These are phyloP conservation scores for Thelephora terrestris DNA, from an alignment of 1,284 basidiomycete genomes.

Conservation along the genomic window DNA sequence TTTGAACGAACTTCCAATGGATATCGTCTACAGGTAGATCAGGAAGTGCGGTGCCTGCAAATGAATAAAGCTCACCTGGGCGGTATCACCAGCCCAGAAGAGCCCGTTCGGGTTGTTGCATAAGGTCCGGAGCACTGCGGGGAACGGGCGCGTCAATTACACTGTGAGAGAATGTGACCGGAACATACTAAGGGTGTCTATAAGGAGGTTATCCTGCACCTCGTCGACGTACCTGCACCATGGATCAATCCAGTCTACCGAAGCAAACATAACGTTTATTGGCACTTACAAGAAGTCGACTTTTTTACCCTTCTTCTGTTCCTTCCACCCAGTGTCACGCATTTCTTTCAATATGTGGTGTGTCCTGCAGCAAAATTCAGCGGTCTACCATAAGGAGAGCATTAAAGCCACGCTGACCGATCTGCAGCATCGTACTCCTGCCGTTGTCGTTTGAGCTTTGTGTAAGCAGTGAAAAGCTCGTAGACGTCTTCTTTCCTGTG, in stretches of 20 bases:
- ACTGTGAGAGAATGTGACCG: neutral
- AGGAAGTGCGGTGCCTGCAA: neutral
- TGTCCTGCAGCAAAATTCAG: constrained; percentile 25
- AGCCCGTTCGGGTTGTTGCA: constrained; percentile 57
- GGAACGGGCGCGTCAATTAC: neutral
- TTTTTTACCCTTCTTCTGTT: constrained; percentile 31
- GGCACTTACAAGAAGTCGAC: constrained; percentile 47
- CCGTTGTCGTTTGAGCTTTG: constrained; percentile 32
- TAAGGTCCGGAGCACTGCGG: constrained; percentile 53
- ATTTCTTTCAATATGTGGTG: constrained; percentile 39
- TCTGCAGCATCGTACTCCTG: constrained; percentile 56
- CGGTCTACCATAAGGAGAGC: neutral
- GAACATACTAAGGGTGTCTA: constrained; percentile 48
- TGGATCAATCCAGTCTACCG: neutral
- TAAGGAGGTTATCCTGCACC: constrained; percentile 60
- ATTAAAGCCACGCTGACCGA: constrained; percentile 27
- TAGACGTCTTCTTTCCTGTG: constrained; percentile 40
- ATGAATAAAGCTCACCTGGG: constrained; percentile 15
- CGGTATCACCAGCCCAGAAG: constrained; percentile 75
- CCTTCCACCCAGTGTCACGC: constrained; percentile 24
- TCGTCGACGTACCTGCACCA: constrained; percentile 57
- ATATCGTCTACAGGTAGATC: constrained; percentile 48
- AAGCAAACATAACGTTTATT: neutral
- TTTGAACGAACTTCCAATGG: constrained; percentile 58
- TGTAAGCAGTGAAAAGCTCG: constrained; percentile 44